phyloP scores from a whole-genome alignment of 345 rosid species.

The Brassica incana region DNA sequence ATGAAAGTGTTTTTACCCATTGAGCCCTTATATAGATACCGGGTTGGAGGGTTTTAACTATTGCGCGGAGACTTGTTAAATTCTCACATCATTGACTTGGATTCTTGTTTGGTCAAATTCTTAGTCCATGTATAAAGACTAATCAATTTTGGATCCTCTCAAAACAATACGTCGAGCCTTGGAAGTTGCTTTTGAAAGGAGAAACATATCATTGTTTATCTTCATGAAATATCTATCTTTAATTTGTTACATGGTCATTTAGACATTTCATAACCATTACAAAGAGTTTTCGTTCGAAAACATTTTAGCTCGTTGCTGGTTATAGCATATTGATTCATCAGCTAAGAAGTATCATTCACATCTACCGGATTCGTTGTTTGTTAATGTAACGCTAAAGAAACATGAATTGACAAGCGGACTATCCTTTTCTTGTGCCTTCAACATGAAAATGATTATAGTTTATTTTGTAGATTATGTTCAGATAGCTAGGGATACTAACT shows the following conservation, averaged over 20 bases:
- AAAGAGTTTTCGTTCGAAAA: not conserved
- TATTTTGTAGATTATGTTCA: not conserved
- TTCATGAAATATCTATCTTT: not conserved
- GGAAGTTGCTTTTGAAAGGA: not conserved
- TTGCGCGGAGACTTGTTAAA: not conserved
- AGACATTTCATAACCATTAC: not conserved
- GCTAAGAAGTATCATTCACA: not conserved
- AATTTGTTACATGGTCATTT: not conserved
- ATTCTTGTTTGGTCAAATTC: not conserved
- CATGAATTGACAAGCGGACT: not conserved
- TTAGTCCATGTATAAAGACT: not conserved
- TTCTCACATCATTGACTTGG: not conserved
- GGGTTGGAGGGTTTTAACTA: not conserved
- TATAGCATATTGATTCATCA: not conserved
- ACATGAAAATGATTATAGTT: not conserved
- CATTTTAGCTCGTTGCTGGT: not conserved
- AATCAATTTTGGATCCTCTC: not conserved
- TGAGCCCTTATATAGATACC: not conserved
- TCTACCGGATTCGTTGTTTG: not conserved
- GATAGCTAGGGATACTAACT: not conserved
- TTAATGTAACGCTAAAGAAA: not conserved
- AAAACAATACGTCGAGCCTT: not conserved
- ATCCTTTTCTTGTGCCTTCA: not conserved
- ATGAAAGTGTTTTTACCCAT: not conserved
- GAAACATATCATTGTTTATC: not conserved